These are phyloP conservation scores for Delonix regia DNA, from an alignment of 306 rosid species.

Conservation along the genomic window DNA sequence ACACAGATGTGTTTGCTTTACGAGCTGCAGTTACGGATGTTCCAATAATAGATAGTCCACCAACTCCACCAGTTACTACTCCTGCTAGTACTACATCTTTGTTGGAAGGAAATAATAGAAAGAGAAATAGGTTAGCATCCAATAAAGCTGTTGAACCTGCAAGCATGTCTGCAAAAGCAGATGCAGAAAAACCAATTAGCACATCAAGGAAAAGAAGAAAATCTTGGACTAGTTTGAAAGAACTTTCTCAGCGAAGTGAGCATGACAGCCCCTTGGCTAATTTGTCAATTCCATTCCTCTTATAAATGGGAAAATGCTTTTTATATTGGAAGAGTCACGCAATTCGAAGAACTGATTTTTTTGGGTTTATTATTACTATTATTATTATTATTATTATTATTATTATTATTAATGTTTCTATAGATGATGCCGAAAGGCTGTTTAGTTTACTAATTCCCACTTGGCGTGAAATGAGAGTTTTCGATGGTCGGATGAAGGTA, in stretches of 20 bases:
- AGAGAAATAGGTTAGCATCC: slow-evolving; percentile 39
- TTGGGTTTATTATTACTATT: background rate
- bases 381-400: background rate
- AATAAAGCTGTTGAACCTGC: slow-evolving; percentile 47
- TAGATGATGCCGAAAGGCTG: background rate
- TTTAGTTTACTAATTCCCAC: too few relatives aligned
- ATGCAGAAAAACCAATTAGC: slow-evolving; percentile 43
- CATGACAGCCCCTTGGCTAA: slow-evolving; percentile 28
- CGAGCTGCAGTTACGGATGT: background rate
- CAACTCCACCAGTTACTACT: slow-evolving; percentile 38
- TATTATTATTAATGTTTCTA: background rate
- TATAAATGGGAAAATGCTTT: slow-evolving; percentile 17
- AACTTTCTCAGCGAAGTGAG: slow-evolving; percentile 52
- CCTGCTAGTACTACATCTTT: slow-evolving; percentile 11
- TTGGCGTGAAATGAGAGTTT: background rate
- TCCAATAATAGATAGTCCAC: slow-evolving; percentile 21
- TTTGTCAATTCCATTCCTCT: slow-evolving; percentile 53
- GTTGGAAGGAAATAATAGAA: slow-evolving; percentile 54
- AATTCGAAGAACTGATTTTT: background rate
- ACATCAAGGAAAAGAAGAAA: slow-evolving; percentile 57
- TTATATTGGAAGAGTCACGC: background rate
- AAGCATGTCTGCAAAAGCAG: slow-evolving; percentile 27
- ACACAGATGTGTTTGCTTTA: slow-evolving; percentile 24
- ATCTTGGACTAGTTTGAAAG: slow-evolving; percentile 84
- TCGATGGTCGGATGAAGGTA: background rate